Evolutionary conservation across 306 rosid species (phyloP), one percentile per base, ranked within the genome.

Genomic region (Quercus dentata): DNA sequence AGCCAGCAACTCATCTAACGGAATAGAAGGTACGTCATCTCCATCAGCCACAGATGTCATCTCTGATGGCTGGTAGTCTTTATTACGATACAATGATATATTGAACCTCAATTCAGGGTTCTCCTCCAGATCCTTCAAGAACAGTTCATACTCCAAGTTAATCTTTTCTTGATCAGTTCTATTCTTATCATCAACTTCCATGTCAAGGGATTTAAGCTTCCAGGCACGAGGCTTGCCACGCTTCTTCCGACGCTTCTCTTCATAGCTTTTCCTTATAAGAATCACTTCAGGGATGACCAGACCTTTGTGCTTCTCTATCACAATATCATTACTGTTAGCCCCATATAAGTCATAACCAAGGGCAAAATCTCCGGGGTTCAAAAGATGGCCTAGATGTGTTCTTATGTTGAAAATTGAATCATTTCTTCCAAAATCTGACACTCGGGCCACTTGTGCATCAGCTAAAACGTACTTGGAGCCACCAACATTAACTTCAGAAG

Each of bases 371-470:
- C 94, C 94, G 2, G 88, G 89, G 79, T 52, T 90, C 62, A 93
- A 78, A 65, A 87, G 83, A 88, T 87, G 89, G 58, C 97, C 98
- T 5, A 93, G 82, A 90, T 93, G 97, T 18, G 94, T 93, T 84
- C 63, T 93, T 80, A 90, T 82, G 72, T 63, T 71, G 88, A 93
- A 93, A 57, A 81, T 86, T 6, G 83, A 87, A 73, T 90, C 97
- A 46, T 91, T 93, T 87, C 85, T 90, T 38, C 98, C 94, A 71
- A 86, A 89, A 86, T 89, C 93, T 1, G 91, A 87, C 62, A 91
- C 77, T 5, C 97, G 93, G 27, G 93, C 98, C 62, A 90, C 91
- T 81, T 88, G 91, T 5, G 91, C 93, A 76, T 90, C 88, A 4
- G 94, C 94, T 77, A 93, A 70, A 56, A 62, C 77, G 81, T 87